A percentile compares a stretch with the other conserved stretches of the same genome.
Evolutionary conservation across 176 grass and related monocot species (phyloP).

Genomic region (Melocanna baccifera): DNA sequence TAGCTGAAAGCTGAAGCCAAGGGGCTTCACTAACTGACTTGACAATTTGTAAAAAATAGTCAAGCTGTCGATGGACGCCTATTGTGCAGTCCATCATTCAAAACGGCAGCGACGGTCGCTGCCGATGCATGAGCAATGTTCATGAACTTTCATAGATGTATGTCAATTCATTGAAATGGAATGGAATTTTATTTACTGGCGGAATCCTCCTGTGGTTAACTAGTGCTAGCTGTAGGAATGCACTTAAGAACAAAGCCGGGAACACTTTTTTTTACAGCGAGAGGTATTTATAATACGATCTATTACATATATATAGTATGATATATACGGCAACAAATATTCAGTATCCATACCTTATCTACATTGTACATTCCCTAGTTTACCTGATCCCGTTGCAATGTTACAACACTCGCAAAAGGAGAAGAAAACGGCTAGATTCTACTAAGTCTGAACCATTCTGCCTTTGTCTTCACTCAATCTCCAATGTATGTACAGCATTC

Average conservation of each 20-base stretch:
- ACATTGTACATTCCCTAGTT: conserved; percentile 8
- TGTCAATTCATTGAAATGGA: conserved; percentile 30
- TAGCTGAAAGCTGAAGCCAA: conserved; percentile 59
- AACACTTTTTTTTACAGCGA: neutral
- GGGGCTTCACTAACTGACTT: conserved; percentile 59
- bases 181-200: conserved; percentile 24
- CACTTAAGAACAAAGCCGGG: neutral
- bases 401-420: conserved; percentile 7
- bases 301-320: conserved; percentile 4
- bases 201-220: neutral
- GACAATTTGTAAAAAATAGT: conserved; percentile 58
- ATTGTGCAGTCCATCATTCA: conserved; percentile 49
- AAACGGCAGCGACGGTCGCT: conserved; percentile 48
- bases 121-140: conserved; percentile 34
- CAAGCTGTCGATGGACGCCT: conserved; percentile 56
- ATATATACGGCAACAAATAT: conserved; percentile 1
- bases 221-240: neutral
- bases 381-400: conserved; percentile 21
- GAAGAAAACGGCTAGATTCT: conserved; percentile 1
- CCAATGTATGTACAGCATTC: conserved; percentile 45
- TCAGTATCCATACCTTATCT: conserved; percentile 25
- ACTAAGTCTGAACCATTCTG: conserved; percentile 13
- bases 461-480: conserved; percentile 23
- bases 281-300: neutral
- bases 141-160: conserved; percentile 41